Conservation (phyloP, 208 protist species). For the Porcisia hertigi region DNA sequence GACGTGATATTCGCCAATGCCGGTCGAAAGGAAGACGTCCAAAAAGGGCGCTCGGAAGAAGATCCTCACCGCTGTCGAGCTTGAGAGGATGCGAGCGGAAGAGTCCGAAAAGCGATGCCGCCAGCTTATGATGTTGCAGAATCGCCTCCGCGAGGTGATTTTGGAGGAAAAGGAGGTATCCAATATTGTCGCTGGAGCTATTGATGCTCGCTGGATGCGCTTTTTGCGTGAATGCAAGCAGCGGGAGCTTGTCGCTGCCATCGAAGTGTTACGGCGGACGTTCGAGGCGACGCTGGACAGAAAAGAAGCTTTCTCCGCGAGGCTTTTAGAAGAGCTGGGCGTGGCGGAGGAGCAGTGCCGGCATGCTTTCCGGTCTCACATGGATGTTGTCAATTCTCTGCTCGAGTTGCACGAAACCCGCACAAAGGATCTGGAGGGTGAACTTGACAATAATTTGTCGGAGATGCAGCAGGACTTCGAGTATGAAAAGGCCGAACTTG, state of each 20-base stretch:
- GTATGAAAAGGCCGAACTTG: constrained; percentile 85
- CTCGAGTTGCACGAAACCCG: constrained; percentile 88
- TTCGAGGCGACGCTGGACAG: constrained; percentile 93
- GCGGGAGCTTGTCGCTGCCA: constrained; percentile 88
- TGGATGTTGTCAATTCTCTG: constrained; percentile 90
- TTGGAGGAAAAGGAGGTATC: constrained; percentile 81
- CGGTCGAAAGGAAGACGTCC: constrained; percentile 21
- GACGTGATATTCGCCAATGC: constrained; percentile 17
- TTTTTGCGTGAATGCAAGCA: constrained; percentile 94
- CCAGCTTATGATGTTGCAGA: constrained; percentile 71
- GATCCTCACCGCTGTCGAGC: constrained; percentile 34
- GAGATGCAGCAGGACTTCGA: constrained; percentile 93
- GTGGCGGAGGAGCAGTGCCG: constrained; percentile 95
- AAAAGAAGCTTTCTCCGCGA: constrained; percentile 92
- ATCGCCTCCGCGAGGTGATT: constrained; percentile 74
- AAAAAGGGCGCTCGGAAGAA: constrained; percentile 48
- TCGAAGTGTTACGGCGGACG: constrained; percentile 88
- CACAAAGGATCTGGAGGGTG: constrained; percentile 77
- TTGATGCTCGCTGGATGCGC: constrained; percentile 89
- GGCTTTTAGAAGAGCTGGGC: constrained; percentile 88
- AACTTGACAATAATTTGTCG: constrained; percentile 92
- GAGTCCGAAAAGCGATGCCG: constrained; percentile 74
- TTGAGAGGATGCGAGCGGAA: constrained; percentile 70
- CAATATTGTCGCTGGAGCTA: constrained; percentile 34
- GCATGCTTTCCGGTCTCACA: constrained; percentile 89